phyloP scores from a whole-genome alignment of 345 rosid species.

The Gossypium mustelinum region DNA sequence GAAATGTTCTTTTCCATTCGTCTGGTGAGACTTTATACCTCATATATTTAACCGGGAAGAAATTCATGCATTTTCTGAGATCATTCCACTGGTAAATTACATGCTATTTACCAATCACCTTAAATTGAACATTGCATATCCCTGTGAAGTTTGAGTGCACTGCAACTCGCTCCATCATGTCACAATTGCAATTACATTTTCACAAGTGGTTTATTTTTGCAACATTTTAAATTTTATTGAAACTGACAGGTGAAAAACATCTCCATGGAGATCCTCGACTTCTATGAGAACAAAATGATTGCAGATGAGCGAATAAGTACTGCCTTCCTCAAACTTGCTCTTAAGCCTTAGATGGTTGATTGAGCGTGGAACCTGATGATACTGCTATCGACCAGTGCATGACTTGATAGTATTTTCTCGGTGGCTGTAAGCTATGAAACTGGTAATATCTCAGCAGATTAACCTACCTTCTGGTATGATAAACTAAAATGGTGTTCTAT shows the following conservation, averaged over 20 bases:
- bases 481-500: neutral
- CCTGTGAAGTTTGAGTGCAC: neutral
- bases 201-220: neutral
- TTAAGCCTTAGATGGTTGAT: constrained; percentile 35
- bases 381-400: neutral
- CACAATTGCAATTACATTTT: neutral
- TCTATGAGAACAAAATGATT: constrained; percentile 43
- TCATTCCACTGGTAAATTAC: neutral
- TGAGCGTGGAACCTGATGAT: neutral
- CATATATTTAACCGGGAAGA: neutral
- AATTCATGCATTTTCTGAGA: neutral
- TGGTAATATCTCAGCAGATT: neutral
- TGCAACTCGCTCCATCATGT: neutral
- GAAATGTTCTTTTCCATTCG: neutral
- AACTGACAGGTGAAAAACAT: constrained; percentile 49
- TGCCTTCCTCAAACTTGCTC: constrained; percentile 58
- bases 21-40: neutral
- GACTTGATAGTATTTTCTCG: neutral
- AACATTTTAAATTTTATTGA: neutral
- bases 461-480: neutral
- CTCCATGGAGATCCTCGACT: constrained; percentile 50
- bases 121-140: neutral
- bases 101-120: neutral
- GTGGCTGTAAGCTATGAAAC: neutral
- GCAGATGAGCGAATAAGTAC: constrained; percentile 34